phyloP scores from a whole-genome alignment of 495 filamentous ascomycete species.

The Peziza echinospora region DNA sequence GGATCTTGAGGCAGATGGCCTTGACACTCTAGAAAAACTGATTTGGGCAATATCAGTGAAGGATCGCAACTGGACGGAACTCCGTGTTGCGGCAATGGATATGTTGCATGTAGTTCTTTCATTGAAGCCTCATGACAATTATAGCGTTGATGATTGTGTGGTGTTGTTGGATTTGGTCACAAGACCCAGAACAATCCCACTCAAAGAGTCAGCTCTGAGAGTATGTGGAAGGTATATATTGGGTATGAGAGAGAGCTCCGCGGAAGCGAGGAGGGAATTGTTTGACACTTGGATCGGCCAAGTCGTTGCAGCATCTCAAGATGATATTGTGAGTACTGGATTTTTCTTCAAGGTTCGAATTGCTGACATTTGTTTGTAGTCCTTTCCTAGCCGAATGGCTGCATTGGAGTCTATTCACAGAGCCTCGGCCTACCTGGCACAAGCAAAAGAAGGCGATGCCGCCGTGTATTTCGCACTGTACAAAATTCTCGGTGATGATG shows the following conservation, averaged over 20 bases:
- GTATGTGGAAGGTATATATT: slow-evolving; percentile 6
- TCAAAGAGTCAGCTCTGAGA: background rate
- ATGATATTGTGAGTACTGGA: slow-evolving; percentile 5
- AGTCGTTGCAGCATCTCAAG: slow-evolving; percentile 3
- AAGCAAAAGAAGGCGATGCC: background rate
- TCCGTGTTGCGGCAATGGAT: background rate
- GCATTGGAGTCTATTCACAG: background rate
- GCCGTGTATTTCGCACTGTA: slow-evolving; percentile 21
- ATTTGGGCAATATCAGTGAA: background rate
- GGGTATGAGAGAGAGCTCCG: slow-evolving; percentile 1
- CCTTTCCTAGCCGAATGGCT: background rate
- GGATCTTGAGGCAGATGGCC: background rate
- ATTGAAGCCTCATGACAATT: background rate
- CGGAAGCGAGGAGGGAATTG: background rate
- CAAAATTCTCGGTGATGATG: slow-evolving; percentile 63
- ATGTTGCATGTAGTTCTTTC: background rate
- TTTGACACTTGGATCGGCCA: slow-evolving; percentile 2
- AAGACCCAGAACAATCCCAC: background rate
- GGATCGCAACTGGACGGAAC: background rate
- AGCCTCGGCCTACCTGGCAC: background rate
- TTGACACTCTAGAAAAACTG: background rate
- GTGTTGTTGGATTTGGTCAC: background rate
- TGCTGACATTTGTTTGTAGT: slow-evolving; percentile 1
- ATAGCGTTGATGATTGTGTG: background rate
- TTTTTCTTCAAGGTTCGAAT: background rate